A percentile compares a stretch with the other conserved stretches of the same genome.
phyloP scores from a whole-genome alignment of 345 rosid genomes.

The Citrus unshiu region DNA sequence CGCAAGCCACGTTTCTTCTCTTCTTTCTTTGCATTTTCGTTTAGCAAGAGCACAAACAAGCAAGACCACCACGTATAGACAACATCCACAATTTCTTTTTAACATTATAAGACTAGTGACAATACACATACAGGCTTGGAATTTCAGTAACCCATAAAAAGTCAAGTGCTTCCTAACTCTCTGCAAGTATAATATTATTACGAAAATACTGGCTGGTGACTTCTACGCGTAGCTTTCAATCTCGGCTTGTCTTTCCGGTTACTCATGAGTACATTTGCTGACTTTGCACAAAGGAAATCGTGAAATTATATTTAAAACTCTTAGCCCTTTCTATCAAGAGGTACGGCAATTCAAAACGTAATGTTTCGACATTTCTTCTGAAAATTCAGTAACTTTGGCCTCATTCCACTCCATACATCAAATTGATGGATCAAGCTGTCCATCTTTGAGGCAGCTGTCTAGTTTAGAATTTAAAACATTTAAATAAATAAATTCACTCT shows the following conservation, averaged over 20 bases:
- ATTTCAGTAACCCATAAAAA: no score
- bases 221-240: no score
- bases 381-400: not conserved
- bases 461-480: not conserved
- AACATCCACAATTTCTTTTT: no score
- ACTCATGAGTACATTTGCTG: not conserved
- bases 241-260: not conserved
- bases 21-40: not conserved
- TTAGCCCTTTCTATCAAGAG: not conserved
- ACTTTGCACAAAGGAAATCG: not conserved
- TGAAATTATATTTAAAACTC: not conserved
- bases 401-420: not conserved
- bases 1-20: no score
- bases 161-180: no score
- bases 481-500: not conserved
- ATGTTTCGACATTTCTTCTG: not conserved
- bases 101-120: no score
- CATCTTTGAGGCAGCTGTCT: not conserved
- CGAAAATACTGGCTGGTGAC: no score
- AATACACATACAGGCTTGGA: no score
- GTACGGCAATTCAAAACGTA: not conserved
- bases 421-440: not conserved
- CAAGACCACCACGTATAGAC: not conserved
- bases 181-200: no score
- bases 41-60: not conserved